These are phyloP conservation scores for Camellia oleifera DNA, from an alignment of 179 eudicot genomes.

Conservation along the genomic window DNA sequence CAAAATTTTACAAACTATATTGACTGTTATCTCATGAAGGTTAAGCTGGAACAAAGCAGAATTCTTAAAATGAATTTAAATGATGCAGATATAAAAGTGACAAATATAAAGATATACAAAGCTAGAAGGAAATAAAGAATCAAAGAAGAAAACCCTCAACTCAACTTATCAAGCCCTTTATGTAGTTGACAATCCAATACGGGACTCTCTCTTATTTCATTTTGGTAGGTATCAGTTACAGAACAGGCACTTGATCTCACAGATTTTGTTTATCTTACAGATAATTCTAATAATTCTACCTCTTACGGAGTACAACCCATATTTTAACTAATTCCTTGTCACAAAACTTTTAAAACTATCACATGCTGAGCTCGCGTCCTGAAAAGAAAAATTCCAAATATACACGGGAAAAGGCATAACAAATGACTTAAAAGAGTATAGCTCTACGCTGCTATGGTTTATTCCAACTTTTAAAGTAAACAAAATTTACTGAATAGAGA, in stretches of 20 bases:
- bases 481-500: not conserved
- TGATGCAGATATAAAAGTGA: constrained; percentile 1
- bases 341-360: not conserved
- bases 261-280: not conserved
- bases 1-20: not conserved
- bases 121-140: not conserved
- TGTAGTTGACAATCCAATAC: not conserved
- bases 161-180: constrained; percentile 5
- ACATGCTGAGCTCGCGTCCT: not conserved
- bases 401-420: not conserved
- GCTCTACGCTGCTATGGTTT: not conserved
- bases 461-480: not conserved
- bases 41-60: not conserved
- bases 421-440: no score
- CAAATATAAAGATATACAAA: not conserved
- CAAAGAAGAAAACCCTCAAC: not conserved
- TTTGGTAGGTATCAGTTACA: not conserved
- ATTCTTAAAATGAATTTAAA: not conserved
- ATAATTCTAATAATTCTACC: not conserved
- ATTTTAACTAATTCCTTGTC: no score
- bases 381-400: not conserved
- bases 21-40: not conserved
- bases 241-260: not conserved
- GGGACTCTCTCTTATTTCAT: not conserved
- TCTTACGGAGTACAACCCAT: not conserved